Base-by-base conservation (phyloP, 306 rosid genomes). In the Trichosanthes truncata region DNA sequence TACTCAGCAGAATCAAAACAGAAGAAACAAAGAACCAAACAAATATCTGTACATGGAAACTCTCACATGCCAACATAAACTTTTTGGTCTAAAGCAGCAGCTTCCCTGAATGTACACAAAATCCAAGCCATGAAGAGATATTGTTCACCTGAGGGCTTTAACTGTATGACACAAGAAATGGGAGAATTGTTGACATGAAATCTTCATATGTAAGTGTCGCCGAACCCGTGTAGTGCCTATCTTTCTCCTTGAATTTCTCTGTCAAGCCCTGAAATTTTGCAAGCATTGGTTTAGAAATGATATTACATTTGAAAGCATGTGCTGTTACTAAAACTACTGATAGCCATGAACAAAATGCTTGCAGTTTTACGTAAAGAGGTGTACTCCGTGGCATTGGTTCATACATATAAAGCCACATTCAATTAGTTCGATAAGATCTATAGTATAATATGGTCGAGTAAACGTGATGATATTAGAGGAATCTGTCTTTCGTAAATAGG, bases 201-300 rank as follows among this genome's bases (percentile, higher is more conserved):
- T 79, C 67, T 4, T 94, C 90, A 45, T 94, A 91, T 35, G 84
- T 51, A 33, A 92, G 82, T 9, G 88, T 88, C 31, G 98, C 98
- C 0, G 93, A 83, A 71, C 98, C 98, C 0, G 87, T 74, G 73
- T 80, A 85, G 56, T 82, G 86, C 10, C 29, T 75, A 87, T 92
- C 98, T 87, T 91, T 94, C 90, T 88, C 95, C 84, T 92, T 94
- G 60, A 94, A 94, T 40, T 89, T 91, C 52, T 94, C 98, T 1
- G 98, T 94, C 83, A 92, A 82, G 25, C 98, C 97, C 98, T 94
- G 94, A 76, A 92, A 87, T 7, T 78, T 77, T 67, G 66, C 43
- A n/a, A 65, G 25, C 33, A 75, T 14, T 76, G 46, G 62, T 63
- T 68, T 53, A 57, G 62, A 11, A 79, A 60, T 5, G 66, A 63